A percentile compares a stretch with the other conserved stretches of the same genome.
Evolutionary conservation across 257 asterid genomes (phyloP).

Genomic region (Cruciata laevipes): DNA sequence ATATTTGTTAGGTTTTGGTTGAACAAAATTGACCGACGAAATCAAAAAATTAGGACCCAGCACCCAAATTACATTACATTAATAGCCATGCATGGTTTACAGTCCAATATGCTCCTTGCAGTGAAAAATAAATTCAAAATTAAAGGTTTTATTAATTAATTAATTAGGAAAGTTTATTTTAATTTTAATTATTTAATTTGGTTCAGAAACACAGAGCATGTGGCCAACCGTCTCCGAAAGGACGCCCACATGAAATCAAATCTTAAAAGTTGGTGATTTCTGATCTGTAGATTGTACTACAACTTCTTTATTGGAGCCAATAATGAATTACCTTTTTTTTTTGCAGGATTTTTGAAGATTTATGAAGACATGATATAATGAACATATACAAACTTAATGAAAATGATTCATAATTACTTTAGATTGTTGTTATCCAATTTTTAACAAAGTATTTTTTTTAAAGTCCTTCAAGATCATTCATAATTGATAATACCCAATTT

Average conservation of each 20-base stretch:
- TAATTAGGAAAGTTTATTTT: too few species aligned
- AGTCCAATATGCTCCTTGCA: not conserved
- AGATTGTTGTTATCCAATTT: too few species aligned
- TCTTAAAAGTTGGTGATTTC: not conserved
- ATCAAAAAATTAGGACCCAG: constrained; percentile 1
- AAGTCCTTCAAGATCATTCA: too few species aligned
- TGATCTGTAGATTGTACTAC: constrained; percentile 3
- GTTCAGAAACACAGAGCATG: constrained; percentile 5
- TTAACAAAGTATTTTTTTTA: too few species aligned
- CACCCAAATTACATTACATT: not conserved
- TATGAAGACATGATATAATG: too few species aligned
- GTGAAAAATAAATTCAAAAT: too few species aligned
- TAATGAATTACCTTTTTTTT: not conserved
- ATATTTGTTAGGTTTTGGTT: not conserved
- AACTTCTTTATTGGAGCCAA: not conserved
- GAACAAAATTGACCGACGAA: not conserved
- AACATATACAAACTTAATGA: too few species aligned
- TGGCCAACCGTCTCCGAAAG: constrained; percentile 16
- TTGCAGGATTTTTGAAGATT: not conserved
- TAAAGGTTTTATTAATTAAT: too few species aligned
- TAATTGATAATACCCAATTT: too few species aligned
- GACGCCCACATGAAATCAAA: constrained; percentile 8
- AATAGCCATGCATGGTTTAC: not conserved
- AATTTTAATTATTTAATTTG: not conserved
- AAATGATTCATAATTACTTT: too few species aligned